Base-by-base conservation (phyloP, 805 yeast genomes). In the Jamesozyma lodderae region DNA sequence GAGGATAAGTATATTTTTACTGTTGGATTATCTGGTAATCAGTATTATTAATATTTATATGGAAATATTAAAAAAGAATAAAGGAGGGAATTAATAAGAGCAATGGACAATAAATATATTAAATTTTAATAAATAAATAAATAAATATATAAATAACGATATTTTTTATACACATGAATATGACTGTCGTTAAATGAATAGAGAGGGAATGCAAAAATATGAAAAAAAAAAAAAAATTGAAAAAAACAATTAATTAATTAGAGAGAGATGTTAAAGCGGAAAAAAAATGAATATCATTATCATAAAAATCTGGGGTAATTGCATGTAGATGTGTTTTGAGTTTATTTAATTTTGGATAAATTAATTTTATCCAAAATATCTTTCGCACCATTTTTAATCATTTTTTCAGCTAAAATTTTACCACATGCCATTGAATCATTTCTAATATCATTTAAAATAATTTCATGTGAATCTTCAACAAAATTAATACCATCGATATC, bases 321-420 rank as follows among this genome's bases (percentile, higher is more conserved):
- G 20, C 14, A 26, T 26, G 29, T n/a, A n/a, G n/a, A n/a, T n/a
- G n/a, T 16, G 8, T 3, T 16, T 41, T 14, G 8, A 45, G 37
- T 53, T 50, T 61, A 60, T 23, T 60, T 53, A 48, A 82, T 73
- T 57, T 73, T 77, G 38, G 76, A 79, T 49, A 77, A 77, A 53
- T 86, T 83, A 48, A 90, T 84, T 47, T 69, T 77, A 50, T 86
- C 92, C 47, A 90, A 70, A 35, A 90, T 90, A 39, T 64, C 66
- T 59, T 81, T 84, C 11, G 95, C 97, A 31, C 98, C 98, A 43
- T 72, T 70, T 14, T 67, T 72, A 31, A 79, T 71, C 64, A 90
- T 69, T 48, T 62, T 65, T 28, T 69, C 66, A 16, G 95, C 96
- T 45, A 92, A 66, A 31, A 67, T 64, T 35, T 66, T 65, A 39